A percentile compares a stretch with the other conserved stretches of the same genome.
Evolutionary conservation across 805 yeast genomes (phyloP).

Genomic region (Teunomyces aglyptinius): DNA sequence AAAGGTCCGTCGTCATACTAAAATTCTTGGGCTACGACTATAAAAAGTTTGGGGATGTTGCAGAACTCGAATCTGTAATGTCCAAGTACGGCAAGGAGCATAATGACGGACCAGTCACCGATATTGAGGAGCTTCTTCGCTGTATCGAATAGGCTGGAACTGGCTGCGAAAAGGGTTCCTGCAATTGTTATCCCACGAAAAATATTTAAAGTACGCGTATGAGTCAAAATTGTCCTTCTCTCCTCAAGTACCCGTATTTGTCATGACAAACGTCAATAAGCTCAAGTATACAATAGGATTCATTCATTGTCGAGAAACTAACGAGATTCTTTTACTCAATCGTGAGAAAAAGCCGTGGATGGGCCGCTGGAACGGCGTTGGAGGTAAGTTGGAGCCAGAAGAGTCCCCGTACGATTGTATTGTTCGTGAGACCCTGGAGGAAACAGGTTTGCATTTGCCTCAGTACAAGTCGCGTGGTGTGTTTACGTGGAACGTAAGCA

Average conservation of each 20-base stretch:
- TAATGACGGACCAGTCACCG: background rate
- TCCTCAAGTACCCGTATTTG: background rate
- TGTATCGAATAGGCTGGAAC: background rate
- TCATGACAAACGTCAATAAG: constrained; percentile 1
- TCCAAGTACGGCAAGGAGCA: background rate
- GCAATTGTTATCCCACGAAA: background rate
- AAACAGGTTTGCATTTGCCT: constrained; percentile 34
- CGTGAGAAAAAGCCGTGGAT: constrained; percentile 45
- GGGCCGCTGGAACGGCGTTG: constrained; percentile 50
- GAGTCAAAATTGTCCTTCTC: background rate
- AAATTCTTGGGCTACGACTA: constrained; percentile 19
- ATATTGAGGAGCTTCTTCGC: constrained; percentile 5
- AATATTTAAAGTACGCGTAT: background rate
- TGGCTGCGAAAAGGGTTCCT: constrained; percentile 1
- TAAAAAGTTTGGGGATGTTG: constrained; percentile 10
- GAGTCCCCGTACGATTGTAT: constrained; percentile 42
- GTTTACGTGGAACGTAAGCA: constrained; percentile 29
- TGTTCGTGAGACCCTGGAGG: constrained; percentile 40
- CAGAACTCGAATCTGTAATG: background rate
- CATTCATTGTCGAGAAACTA: constrained; percentile 27
- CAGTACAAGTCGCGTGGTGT: constrained; percentile 33
- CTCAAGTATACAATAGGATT: constrained; percentile 26
- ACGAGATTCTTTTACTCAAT: constrained; percentile 35
- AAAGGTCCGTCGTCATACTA: constrained; percentile 17
- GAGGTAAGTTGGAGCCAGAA: constrained; percentile 37